Conservation (phyloP, 2,329 filamentous ascomycete species). For the Lasiodiplodia gonubiensis region DNA sequence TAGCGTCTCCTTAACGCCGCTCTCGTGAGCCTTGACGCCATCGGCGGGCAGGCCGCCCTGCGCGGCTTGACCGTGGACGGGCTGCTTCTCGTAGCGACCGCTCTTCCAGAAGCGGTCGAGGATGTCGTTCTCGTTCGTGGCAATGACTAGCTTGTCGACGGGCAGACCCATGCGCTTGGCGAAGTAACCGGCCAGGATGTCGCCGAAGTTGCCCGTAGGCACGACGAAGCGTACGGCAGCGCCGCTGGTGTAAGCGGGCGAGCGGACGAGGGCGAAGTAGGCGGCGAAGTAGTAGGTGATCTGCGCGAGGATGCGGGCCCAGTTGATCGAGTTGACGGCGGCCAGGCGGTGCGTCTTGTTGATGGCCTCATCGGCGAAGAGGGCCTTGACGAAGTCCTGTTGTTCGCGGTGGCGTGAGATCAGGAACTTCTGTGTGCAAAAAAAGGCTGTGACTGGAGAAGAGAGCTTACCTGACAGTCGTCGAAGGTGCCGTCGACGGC, state of each 20-base stretch:
- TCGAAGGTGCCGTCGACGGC: slow-evolving; percentile 91
- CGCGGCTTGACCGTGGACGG: slow-evolving; percentile 59
- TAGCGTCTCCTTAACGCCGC: slow-evolving; percentile 86
- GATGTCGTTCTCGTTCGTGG: slow-evolving; percentile 98
- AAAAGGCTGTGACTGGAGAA: not conserved
- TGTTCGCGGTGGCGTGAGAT: slow-evolving; percentile 33
- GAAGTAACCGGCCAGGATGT: slow-evolving; percentile 93
- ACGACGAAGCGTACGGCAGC: slow-evolving; percentile 82
- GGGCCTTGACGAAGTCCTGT: slow-evolving; percentile 87
- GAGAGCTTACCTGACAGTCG: slow-evolving; percentile 75
- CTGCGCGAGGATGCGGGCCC: slow-evolving; percentile 91
- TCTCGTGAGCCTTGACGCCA: slow-evolving; percentile 66
- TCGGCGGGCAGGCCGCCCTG: slow-evolving; percentile 60
- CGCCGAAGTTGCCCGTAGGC: slow-evolving; percentile 95
- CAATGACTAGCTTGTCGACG: slow-evolving; percentile 84
- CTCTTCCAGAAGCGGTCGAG: slow-evolving; percentile 93
- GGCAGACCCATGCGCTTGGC: slow-evolving; percentile 89
- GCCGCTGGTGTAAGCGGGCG: slow-evolving; percentile 62
- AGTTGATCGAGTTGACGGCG: slow-evolving; percentile 97
- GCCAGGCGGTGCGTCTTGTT: slow-evolving; percentile 84
- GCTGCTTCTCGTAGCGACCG: slow-evolving; percentile 86
- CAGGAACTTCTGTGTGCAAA: not conserved
- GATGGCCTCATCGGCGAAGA: slow-evolving; percentile 84
- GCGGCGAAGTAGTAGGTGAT: slow-evolving; percentile 97
- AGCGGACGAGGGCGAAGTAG: slow-evolving; percentile 79